Percentiles rank a stretch among this genome's conserved stretches.
phyloP scores from a whole-genome alignment of 768 basidiomycete genomes.

The Cytidiella melzeri region DNA sequence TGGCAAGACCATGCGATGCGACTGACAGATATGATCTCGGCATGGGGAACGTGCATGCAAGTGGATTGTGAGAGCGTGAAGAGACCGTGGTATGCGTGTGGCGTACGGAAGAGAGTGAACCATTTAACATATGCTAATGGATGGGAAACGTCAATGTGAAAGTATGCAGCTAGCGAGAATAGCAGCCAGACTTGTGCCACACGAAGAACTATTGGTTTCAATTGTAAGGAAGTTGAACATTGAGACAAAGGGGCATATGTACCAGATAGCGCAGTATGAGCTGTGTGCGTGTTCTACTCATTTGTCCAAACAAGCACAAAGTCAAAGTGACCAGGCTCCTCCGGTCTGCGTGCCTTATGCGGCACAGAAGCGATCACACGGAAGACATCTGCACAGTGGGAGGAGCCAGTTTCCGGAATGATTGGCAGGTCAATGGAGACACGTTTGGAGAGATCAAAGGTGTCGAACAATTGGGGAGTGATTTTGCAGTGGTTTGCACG shows the following conservation, averaged over 20 bases:
- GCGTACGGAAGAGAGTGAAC: background rate
- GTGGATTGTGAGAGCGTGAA: background rate
- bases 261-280: background rate
- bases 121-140: conserved; percentile 1
- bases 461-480: background rate
- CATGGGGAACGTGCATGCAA: background rate
- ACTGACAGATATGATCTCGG: background rate
- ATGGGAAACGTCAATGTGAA: background rate
- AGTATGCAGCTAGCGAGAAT: background rate
- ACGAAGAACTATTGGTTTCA: conserved; percentile 1
- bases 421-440: background rate
- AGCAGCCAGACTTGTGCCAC: background rate
- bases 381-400: background rate
- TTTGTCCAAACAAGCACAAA: background rate
- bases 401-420: background rate
- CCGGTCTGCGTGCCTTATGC: background rate
- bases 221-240: background rate
- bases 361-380: background rate
- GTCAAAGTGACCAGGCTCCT: background rate
- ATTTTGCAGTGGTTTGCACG: background rate
- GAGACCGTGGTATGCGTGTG: background rate
- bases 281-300: background rate
- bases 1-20: conserved; percentile 2
- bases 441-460: background rate
- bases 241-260: background rate